Evolutionary conservation across 805 yeast genomes (phyloP), one percentile per base, ranked within the genome.

Genomic region (Saccharomycopsis fibuligera): DNA sequence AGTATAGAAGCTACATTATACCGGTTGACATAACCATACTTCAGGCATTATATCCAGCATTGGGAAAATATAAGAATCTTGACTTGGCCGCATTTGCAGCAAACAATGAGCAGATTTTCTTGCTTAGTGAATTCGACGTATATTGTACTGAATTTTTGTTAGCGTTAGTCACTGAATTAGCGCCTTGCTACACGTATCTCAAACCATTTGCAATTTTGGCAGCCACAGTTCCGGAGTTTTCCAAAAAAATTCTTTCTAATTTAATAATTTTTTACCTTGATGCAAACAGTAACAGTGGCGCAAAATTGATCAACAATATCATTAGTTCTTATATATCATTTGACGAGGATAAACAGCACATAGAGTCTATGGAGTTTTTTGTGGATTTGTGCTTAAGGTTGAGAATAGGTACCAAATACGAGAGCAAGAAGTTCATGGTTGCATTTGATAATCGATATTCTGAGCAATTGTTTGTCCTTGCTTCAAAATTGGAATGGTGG

Each of bases 351-450:
- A 24, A 22, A 2, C 1, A 55, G 0, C 33, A 61, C 0, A 39
- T 16, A 2, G 58, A 57, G 2, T 49, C 59, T 1, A 50, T 56
- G 25, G 47, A 53, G 6, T 31, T 61, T 5, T 59, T 68, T 44
- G 45, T 66, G 16, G 66, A 67, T 40, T 41, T 66, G 17, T 61
- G 60, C 14, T 44, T 75, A 4, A 49, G 65, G 3, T 56, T 76
- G 3, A 60, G 81, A 45, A 57, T 68, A 5, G 79, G 74, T 2
- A 63, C 70, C 0, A 66, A 65, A 43, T 41, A 38, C 23, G 60
- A 2, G 44, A 56, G 2, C 51, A 56, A 2, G 3, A 55, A 50
- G 4, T 75, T 68, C 49, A 48, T 53, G 5, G 51, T 49, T 1
- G 58, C 69, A 2, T 69, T 63, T 45, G 45, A 55, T 9, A 53